Percentiles rank a stretch among this genome's conserved stretches.
Evolutionary conservation across 345 rosid genomes (phyloP).

Genomic region (Laguncularia racemosa): DNA sequence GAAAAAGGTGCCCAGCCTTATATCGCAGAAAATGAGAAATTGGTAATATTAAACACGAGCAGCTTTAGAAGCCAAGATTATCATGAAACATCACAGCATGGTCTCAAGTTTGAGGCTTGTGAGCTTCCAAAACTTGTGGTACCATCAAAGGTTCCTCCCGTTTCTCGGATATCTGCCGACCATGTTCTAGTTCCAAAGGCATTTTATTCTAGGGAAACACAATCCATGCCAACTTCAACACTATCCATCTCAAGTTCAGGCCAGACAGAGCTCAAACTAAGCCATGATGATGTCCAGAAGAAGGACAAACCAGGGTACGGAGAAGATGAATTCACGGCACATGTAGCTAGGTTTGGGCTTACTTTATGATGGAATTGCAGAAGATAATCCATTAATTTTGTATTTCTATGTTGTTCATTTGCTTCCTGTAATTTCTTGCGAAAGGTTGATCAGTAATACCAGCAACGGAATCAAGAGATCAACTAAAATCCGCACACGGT

Average conservation of each 20-base stretch:
- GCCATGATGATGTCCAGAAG: slow-evolving; percentile 90
- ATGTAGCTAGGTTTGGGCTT: too few relatives aligned
- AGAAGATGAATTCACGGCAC: too few relatives aligned
- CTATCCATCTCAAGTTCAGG: slow-evolving; percentile 45
- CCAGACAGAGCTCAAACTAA: slow-evolving; percentile 60
- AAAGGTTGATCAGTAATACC: too few relatives aligned
- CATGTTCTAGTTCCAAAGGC: slow-evolving; percentile 73
- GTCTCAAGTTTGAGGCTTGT: slow-evolving; percentile 91
- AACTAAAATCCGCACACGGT: too few relatives aligned
- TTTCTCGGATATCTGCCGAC: slow-evolving; percentile 26
- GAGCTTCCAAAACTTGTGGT: slow-evolving; percentile 70
- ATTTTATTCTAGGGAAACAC: slow-evolving; percentile 44
- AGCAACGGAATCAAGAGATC: too few relatives aligned
- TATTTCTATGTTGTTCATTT: too few relatives aligned
- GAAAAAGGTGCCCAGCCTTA: slow-evolving; percentile 82
- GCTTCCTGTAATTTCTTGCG: too few relatives aligned
- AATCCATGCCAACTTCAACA: slow-evolving; percentile 26
- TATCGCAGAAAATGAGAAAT: slow-evolving; percentile 70
- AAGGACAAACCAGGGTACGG: too few relatives aligned
- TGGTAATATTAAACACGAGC: slow-evolving; percentile 39
- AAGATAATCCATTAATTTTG: too few relatives aligned
- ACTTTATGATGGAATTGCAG: too few relatives aligned
- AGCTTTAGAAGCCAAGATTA: slow-evolving; percentile 53
- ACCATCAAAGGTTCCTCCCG: slow-evolving; percentile 23
- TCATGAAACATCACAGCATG: slow-evolving; percentile 54